Evolutionary conservation across 495 filamentous ascomycete species (phyloP), one percentile per base, ranked within the genome.

Genomic region (Trichoderma parareesei): DNA sequence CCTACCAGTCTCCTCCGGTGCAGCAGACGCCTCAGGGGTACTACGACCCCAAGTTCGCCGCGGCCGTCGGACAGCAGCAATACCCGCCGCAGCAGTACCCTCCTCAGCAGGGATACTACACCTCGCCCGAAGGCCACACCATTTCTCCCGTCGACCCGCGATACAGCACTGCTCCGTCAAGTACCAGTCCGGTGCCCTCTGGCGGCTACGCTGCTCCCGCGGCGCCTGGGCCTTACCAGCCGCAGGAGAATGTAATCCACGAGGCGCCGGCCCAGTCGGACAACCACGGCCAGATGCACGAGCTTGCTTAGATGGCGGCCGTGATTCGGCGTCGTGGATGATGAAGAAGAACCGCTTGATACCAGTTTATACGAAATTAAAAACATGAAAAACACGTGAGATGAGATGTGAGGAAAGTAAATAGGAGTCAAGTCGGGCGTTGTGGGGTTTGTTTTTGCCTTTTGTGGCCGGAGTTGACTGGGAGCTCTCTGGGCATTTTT

Each of bases 221-320:
- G 9, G 33, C 9, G 9, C 14, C 20, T 11, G 53, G 53, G 13
- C 27, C 14, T 14, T 57, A 35, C 53, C 33, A 33, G 53, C 33
- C 53, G 27, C 53, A 57, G 9, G 27, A 57, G 11, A 57, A 57
- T 35, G 33, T 37, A 5, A 57, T 57, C 13, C 53, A 57, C 27
- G 53, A 57, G 33, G 53, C 53, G 3, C 53, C 53, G 20, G 53
- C 53, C 2, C 20, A 33, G 20, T 8, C 20, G 7, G 37, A 62
- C 38, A 41, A 62, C 35, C 41, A 48, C 35, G 64, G 64, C 13
- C 40, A 62, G 41, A 61, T 62, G 64, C 64, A 66, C 35, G 64
- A 66, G 64, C 57, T 66, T 20, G 64, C 55, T 16, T 66, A 57
- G 53, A 37, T 37, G 9, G 20, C 53, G 14, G 53, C 53, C 3